phyloP scores from a whole-genome alignment of 1,284 basidiomycete species.

The Mrakiaceae sp. region DNA sequence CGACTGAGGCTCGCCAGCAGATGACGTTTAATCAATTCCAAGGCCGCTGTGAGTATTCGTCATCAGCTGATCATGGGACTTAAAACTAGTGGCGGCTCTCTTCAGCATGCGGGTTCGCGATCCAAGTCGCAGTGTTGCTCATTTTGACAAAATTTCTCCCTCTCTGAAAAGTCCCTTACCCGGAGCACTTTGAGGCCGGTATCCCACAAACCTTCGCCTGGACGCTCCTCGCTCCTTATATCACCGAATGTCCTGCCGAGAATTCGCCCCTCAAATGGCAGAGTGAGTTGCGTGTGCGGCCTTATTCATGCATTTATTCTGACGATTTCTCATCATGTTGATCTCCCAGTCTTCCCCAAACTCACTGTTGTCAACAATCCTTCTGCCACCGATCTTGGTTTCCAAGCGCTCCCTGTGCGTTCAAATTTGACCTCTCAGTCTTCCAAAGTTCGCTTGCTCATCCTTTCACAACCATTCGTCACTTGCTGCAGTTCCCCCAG shows the following conservation, averaged over 20 bases:
- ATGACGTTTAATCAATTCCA: constrained; percentile 46
- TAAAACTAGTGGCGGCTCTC: constrained; percentile 44
- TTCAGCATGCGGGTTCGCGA: constrained; percentile 49
- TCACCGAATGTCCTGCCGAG: constrained; percentile 46
- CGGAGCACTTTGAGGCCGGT: constrained; percentile 26
- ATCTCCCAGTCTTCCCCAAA: constrained; percentile 22
- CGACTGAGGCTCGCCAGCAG: constrained; percentile 56
- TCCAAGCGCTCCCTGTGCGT: constrained; percentile 10
- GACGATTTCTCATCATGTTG: too few relatives aligned
- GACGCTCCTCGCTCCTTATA: constrained; percentile 50
- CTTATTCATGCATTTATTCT: too few relatives aligned
- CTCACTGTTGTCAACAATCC: constrained; percentile 27
- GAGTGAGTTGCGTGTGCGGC: too few relatives aligned
- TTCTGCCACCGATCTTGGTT: constrained; percentile 23
- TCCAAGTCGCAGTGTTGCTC: constrained; percentile 20
- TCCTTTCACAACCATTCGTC: not conserved
- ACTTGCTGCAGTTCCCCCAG: not conserved
- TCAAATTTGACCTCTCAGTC: not conserved
- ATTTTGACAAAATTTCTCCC: not conserved
- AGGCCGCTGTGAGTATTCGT: not conserved
- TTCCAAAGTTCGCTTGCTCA: not conserved
- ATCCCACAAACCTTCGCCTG: constrained; percentile 52
- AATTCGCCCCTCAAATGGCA: constrained; percentile 44
- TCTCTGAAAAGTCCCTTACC: not conserved
- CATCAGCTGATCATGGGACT: not conserved